Base-by-base conservation (phyloP, 805 yeast species). In the Kluyveromyces nonfermentans region DNA sequence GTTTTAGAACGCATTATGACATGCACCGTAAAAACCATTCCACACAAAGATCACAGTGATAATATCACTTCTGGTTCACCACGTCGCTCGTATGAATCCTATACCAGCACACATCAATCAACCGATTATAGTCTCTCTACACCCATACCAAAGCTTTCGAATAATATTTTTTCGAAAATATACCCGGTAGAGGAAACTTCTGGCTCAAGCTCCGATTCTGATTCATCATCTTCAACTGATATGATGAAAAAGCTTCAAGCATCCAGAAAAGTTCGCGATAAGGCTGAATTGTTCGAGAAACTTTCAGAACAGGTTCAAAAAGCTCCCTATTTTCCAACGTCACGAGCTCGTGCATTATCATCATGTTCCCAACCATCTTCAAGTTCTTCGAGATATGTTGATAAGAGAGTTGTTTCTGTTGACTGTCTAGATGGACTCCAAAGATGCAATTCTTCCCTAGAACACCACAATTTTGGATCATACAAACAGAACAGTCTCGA, bases 241-340 rank as follows among this genome's bases (percentile, higher is more conserved):
- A 53, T 59, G 10, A 46, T 60, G 14, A 49, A 43, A 31, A 52
- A 55, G 33, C 45, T 62, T 30, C 57, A 62, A 46, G 48, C 50
- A 18, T 59, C 67, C 1, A 57, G 49, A 14, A 60, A 56, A 40
- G 67, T 62, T 15, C 60, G 52, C 32, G 65, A 62, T 35, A 62
- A 61, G 41, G 57, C 61, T 1, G 50, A 53, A 20, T 40, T 62
- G 22, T 62, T 59, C 44, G 67, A 62, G 40, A 59, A 52, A 37
- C 45, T 61, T 25, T 20, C 30, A n/a, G 14, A 30, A 17, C 40
- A 30, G 30, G 7, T 25, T 32, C 9, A 42, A 10, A 35, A 40
- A 19, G 35, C 37, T 21, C 25, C 30, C 31, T 4, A 19, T 9
- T 12, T 28, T 32, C 19, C 35, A 19, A 32, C 36, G 17, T 31